These are phyloP conservation scores for Buddleja alternifolia DNA, from an alignment of 257 asterid species.

Conservation along the genomic window DNA sequence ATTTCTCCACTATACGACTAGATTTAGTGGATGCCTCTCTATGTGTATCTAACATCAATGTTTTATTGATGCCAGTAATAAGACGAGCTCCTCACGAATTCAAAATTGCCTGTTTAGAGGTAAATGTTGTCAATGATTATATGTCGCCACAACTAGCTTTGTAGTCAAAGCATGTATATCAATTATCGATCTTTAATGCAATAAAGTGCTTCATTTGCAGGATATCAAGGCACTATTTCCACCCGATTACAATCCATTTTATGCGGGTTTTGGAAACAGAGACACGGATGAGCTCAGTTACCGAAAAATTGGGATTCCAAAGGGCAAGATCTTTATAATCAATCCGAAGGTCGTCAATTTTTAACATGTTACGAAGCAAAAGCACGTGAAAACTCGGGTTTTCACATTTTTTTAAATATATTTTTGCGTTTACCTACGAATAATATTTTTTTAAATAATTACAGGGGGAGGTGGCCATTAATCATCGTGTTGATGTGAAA, in stretches of 20 bases:
- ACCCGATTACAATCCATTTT: slow-evolving; percentile 89
- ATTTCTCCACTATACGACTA: not conserved
- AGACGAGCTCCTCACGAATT: slow-evolving; percentile 99
- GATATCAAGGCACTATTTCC: slow-evolving; percentile 99
- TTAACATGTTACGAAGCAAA: not conserved
- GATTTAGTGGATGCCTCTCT: not conserved
- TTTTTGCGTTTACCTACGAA: not conserved
- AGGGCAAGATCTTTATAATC: slow-evolving; percentile 95
- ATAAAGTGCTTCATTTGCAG: slow-evolving; percentile 46
- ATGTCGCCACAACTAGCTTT: not conserved
- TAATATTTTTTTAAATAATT: slow-evolving; percentile 13
- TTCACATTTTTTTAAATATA: no score
- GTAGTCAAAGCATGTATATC: not conserved
- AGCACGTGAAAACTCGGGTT: not conserved
- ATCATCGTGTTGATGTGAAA: slow-evolving; percentile 80
- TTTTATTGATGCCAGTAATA: slow-evolving; percentile 62
- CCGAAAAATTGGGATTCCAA: slow-evolving; percentile 95
- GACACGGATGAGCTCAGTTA: slow-evolving; percentile 99
- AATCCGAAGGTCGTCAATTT: slow-evolving; percentile 80
- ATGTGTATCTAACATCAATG: slow-evolving; percentile 8
- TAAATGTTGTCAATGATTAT: slow-evolving; percentile 26
- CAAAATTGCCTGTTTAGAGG: slow-evolving; percentile 99
- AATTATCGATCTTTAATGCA: not conserved
- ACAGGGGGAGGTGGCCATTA: slow-evolving; percentile 99
- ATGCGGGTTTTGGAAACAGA: slow-evolving; percentile 98